These are phyloP conservation scores for Avicennia marina DNA, from an alignment of 257 asterid species.

Conservation along the genomic window DNA sequence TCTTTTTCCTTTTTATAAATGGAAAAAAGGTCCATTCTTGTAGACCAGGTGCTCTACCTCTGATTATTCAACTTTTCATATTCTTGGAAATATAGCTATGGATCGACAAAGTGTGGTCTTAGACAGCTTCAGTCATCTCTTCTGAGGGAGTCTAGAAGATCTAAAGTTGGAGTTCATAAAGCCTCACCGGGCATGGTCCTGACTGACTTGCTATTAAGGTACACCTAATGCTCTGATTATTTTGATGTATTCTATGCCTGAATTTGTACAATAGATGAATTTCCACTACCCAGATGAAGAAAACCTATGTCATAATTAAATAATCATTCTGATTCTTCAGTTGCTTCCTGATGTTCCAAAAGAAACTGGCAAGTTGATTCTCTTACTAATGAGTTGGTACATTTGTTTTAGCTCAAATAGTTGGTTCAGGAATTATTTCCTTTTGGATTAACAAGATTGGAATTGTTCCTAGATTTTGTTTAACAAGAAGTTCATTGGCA, in stretches of 20 bases:
- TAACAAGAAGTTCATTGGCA: slow-evolving; percentile 5
- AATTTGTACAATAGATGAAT: background rate
- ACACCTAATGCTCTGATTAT: slow-evolving; percentile 14
- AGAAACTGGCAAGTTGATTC: too few relatives aligned
- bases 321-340: background rate
- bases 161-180: slow-evolving; percentile 91
- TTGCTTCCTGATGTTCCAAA: background rate
- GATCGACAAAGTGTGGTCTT: slow-evolving; percentile 97
- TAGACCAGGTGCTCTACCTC: background rate
- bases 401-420: background rate
- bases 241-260: background rate
- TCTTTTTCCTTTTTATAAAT: background rate
- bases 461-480: background rate
- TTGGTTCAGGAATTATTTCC: background rate
- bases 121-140: slow-evolving; percentile 96
- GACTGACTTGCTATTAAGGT: slow-evolving; percentile 91
- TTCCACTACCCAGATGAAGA: background rate
- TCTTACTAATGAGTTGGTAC: background rate
- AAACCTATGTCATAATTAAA: background rate
- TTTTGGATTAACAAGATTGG: background rate
- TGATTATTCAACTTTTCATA: slow-evolving; percentile 14
- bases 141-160: slow-evolving; percentile 66
- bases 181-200: slow-evolving; percentile 99
- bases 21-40: slow-evolving; percentile 14
- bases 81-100: slow-evolving; percentile 49